Conservation (phyloP, 179 eudicot species). For the Camellia oleifera region DNA sequence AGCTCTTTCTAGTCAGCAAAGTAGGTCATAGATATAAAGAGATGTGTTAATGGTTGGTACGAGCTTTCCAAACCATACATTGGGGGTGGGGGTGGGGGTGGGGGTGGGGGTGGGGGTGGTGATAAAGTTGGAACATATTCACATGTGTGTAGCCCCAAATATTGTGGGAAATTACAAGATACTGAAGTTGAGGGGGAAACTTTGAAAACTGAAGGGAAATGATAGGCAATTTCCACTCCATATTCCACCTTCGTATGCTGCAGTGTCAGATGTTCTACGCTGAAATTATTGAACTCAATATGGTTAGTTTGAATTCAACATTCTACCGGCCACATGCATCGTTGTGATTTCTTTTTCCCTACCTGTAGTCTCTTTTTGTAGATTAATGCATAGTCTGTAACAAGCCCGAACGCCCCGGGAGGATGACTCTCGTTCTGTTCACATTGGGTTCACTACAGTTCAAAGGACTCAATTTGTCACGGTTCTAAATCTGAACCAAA, state of each 20-base stretch:
- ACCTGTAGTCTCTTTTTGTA: too few relatives aligned
- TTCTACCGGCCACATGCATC: too few relatives aligned
- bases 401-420: too few relatives aligned
- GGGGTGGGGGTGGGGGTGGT: too few relatives aligned
- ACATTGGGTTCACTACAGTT: too few relatives aligned
- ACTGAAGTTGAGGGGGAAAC: neutral
- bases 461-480: too few relatives aligned
- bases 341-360: too few relatives aligned
- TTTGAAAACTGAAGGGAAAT: neutral
- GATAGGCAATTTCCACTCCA: neutral
- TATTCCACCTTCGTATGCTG: neutral
- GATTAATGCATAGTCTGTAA: too few relatives aligned
- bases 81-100: too few relatives aligned
- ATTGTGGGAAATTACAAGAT: neutral
- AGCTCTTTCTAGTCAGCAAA: neutral
- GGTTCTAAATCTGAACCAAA: too few relatives aligned
- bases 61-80: neutral
- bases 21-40: neutral
- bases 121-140: neutral
- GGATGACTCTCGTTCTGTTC: too few relatives aligned
- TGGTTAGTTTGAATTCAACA: neutral
- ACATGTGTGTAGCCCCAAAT: neutral
- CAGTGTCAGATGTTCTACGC: neutral
- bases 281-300: neutral
- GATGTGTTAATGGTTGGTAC: neutral